Evolutionary conservation across 2,329 filamentous ascomycete species (phyloP).

Genomic region (Fusarium incarnatum): DNA sequence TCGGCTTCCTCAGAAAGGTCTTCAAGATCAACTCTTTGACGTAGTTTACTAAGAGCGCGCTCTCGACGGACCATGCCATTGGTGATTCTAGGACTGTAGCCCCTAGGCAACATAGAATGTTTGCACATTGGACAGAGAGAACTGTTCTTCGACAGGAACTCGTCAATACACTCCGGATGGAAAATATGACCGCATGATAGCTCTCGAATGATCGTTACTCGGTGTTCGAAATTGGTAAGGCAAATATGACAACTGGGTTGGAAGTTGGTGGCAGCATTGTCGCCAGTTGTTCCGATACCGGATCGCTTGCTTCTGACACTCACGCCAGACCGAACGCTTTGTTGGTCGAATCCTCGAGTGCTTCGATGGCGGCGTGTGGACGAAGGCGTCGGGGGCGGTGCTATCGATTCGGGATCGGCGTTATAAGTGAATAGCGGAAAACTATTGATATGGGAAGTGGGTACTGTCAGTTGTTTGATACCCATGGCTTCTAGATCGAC

Average conservation of each 20-base stretch:
- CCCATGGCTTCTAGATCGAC: constrained; percentile 88
- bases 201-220: constrained; percentile 80
- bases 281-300: constrained; percentile 50
- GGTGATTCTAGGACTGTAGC: constrained; percentile 77
- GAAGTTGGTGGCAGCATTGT: constrained; percentile 65
- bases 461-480: constrained; percentile 84
- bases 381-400: constrained; percentile 52
- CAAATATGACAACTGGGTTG: constrained; percentile 94
- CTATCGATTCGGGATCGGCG: constrained; percentile 60
- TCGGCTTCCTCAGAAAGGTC: constrained; percentile 52
- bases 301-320: constrained; percentile 55
- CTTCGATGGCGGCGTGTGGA: constrained; percentile 50
- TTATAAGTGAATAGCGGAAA: constrained; percentile 85
- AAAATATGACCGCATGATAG: constrained; percentile 93
- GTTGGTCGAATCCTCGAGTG: constrained; percentile 48
- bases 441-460: constrained; percentile 74
- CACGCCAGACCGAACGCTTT: constrained; percentile 46
- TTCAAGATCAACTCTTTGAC: constrained; percentile 63
- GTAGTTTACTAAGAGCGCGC: constrained; percentile 71
- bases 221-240: constrained; percentile 79
- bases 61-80: constrained; percentile 90
- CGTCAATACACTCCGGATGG: constrained; percentile 91
- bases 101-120: constrained; percentile 77
- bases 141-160: constrained; percentile 80
- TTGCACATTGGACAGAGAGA: constrained; percentile 95